Evolutionary conservation across 768 basidiomycete species (phyloP).

Genomic region (Candolleomyces efflorescens): DNA sequence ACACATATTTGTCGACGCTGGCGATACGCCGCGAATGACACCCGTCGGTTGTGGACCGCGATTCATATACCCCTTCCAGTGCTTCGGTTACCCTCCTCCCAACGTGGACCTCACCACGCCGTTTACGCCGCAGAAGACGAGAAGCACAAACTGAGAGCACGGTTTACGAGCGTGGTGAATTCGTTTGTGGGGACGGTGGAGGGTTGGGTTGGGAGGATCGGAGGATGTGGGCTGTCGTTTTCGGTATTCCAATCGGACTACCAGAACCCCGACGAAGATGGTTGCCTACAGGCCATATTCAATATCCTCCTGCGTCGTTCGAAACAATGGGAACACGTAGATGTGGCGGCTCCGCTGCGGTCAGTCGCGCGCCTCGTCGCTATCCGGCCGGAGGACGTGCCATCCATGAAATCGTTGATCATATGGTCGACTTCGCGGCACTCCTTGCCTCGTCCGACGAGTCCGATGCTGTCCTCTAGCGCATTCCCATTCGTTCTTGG

Average conservation of each 20-base stretch:
- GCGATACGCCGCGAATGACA: conserved; percentile 12
- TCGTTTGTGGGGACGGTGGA: conserved; percentile 5
- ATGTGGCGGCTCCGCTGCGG: conserved; percentile 10
- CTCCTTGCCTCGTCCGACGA: background rate
- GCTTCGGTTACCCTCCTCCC: conserved; percentile 2
- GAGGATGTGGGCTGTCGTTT: conserved; percentile 11
- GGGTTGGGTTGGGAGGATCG: conserved; percentile 10
- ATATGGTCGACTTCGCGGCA: conserved; percentile 8
- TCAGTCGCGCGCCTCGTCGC: background rate
- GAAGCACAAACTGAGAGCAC: background rate
- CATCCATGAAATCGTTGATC: background rate
- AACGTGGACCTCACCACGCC: background rate
- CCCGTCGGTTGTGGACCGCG: conserved; percentile 15
- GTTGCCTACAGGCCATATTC: conserved; percentile 6
- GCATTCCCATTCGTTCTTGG: background rate
- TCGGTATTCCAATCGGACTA: conserved; percentile 6
- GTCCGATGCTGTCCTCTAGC: background rate
- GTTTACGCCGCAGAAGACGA: background rate
- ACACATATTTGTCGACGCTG: conserved; percentile 13
- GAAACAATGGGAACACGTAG: conserved; percentile 8
- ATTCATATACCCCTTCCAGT: conserved; percentile 16
- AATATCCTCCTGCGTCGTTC: conserved; percentile 3
- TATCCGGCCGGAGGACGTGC: background rate
- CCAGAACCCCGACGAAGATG: conserved; percentile 2
- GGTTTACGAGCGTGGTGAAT: background rate